Base-by-base conservation (phyloP, 1,284 basidiomycete species). In the Sphagnurus paluster region DNA sequence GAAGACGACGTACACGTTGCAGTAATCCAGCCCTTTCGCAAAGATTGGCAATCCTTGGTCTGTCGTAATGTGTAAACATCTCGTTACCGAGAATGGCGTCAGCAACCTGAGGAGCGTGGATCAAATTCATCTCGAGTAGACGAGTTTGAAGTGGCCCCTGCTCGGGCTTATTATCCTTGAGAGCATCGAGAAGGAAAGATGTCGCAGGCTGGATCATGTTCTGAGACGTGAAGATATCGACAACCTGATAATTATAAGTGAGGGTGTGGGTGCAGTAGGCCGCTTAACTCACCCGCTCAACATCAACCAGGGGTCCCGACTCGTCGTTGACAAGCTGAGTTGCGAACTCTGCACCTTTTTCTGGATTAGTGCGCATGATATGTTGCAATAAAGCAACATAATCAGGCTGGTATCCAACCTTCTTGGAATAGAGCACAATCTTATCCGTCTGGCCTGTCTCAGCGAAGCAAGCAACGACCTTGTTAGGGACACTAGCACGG, bases 201-300 rank as follows among this genome's bases (percentile, higher is more conserved):
- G 97, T 99, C 13, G 97, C 97, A 39, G 96, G 97, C 70, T 99
- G 97, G 52, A 99, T 95, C 93, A 99, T 94, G 74, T 98, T 99
- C 67, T 98, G 96, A 2, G 89, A 89, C 93, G 98, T 97, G 77
- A 99, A 99, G 63, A 99, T 97, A 64, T 99, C 97, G 49, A 97
- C 92, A 43, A 96, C 87, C 84, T 88, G 48, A 0, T 37, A 42
- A 40, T 46, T 21, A 43, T 45, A 20, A 23, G 10, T 16, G 11
- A 25, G 7, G n/a, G 26, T 43, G 25, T 30, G 44, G 30, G 7
- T 42, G 11, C 8, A 17, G 24, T 17, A 13, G 17, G 26, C 19
- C 34, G 33, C 4, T 26, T 30, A 10, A 71, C 80, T 48, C 58
- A 87, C 93, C 46, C 93, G 77, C 69, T 99, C 96, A 51, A 99